Conservation (phyloP, 2,329 filamentous ascomycete genomes). For the Colletotrichum kahawae region DNA sequence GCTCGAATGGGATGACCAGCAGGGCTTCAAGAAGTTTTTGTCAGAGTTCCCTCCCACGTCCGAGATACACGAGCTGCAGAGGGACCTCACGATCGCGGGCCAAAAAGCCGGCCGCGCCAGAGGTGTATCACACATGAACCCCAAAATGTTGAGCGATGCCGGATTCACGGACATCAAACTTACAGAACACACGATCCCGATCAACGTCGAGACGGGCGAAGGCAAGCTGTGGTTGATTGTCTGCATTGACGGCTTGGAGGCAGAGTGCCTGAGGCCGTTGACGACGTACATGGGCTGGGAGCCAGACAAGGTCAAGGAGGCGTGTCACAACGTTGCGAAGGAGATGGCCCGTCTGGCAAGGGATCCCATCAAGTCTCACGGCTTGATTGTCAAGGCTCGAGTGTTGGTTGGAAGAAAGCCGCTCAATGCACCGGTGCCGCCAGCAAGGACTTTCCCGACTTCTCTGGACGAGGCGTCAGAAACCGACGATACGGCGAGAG, state of each 20-base stretch:
- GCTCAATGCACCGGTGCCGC: background rate
- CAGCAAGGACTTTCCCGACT: background rate
- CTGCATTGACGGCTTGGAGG: slow-evolving; percentile 56
- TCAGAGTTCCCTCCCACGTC: slow-evolving; percentile 49
- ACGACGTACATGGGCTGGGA: slow-evolving; percentile 60
- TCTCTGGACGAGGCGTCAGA: slow-evolving; percentile 13
- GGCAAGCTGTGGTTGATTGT: slow-evolving; percentile 61
- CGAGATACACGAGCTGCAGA: slow-evolving; percentile 44
- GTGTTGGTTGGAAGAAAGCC: slow-evolving; percentile 59
- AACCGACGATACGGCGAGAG: slow-evolving; percentile 19
- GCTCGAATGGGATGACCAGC: slow-evolving; percentile 53
- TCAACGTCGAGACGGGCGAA: slow-evolving; percentile 49
- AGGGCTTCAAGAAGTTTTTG: slow-evolving; percentile 38
- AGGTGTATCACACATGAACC: slow-evolving; percentile 50
- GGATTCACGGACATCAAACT: slow-evolving; percentile 58
- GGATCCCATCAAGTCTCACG: slow-evolving; percentile 45
- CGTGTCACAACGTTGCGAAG: slow-evolving; percentile 51
- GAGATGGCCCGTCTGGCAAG: slow-evolving; percentile 56
- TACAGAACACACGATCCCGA: slow-evolving; percentile 52
- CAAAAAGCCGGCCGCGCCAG: slow-evolving; percentile 49
- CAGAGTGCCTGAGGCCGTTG: slow-evolving; percentile 52
- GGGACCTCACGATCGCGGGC: slow-evolving; percentile 49
- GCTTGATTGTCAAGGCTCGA: slow-evolving; percentile 51
- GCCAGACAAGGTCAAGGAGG: slow-evolving; percentile 49
- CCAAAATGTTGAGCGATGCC: slow-evolving; percentile 47